Base-by-base conservation (phyloP, 495 filamentous ascomycete genomes). In the Hypomontagnella submonticulosa region DNA sequence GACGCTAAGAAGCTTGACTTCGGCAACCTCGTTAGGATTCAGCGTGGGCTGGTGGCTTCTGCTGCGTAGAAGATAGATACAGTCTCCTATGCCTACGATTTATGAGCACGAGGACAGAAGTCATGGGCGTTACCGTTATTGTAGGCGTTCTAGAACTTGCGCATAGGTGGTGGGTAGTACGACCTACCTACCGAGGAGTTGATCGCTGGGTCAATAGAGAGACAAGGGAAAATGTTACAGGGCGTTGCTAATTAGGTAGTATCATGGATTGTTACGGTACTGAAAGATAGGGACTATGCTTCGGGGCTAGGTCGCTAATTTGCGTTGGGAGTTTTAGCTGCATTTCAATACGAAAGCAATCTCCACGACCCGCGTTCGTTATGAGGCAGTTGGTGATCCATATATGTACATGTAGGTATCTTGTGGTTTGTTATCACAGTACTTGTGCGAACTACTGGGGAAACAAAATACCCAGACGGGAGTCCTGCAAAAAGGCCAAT, bases 1-100 rank as follows among this genome's bases (percentile, higher is more conserved):
- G 76, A 83, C 56, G 70, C 78, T 40, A 71, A 75, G 38, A 79
- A 81, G 72, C 79, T 89, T 65, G 84, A 90, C 67, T 83, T 91
- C 67, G 71, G 62, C 7, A 80, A 76, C 27, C 76, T 89, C 57
- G 77, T 83, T 19, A 68, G 64, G 9, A 80, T 85, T 50, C 76
- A 80, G 69, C 75, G 76, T 62, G 59, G 74, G 13, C 34, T 80
- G 27, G 64, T 70, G 36, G 67, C 63, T 27, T 55, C 44, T 3
- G 69, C 66, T 2, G 74, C 71, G n/a, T 73, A 70, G 43, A 9
- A 8, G 23, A 27, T 27, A 27, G 3, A 3, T 1, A n/a, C 18
- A 20, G 23, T 33, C 12, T 56, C 40, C 36, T 16, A 15, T 15
- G n/a, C 20, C 37, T 33, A 55, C n/a, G 18, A 38, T 52, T 52